Conservation (phyloP, 495 filamentous ascomycete genomes). For the Hypoxylon fragiforme region DNA sequence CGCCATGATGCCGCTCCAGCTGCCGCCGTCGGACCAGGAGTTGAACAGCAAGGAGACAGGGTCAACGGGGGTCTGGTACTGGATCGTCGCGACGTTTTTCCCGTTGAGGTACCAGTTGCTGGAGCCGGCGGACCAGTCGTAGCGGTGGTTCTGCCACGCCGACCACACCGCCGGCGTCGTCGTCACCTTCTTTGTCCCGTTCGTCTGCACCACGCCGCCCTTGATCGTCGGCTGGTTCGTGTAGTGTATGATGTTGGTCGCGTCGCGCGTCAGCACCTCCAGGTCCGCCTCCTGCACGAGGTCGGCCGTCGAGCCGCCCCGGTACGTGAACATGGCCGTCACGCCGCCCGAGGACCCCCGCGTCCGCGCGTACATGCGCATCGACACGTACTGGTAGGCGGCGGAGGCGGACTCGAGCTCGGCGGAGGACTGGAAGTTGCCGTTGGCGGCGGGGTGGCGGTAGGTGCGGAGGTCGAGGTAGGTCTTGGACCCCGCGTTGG, state of each 20-base stretch:
- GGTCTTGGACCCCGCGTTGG: constrained; percentile 41
- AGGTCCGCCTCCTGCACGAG: constrained; percentile 72
- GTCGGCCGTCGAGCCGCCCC: constrained; percentile 35
- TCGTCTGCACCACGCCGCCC: constrained; percentile 46
- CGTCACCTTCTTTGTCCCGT: constrained; percentile 45
- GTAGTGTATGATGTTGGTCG: constrained; percentile 60
- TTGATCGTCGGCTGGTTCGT: constrained; percentile 68
- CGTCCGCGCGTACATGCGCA: constrained; percentile 63
- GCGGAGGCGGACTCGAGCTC: constrained; percentile 60
- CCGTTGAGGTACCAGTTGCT: constrained; percentile 71
- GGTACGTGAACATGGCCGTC: constrained; percentile 72
- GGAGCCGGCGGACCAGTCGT: constrained; percentile 66
- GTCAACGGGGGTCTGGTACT: constrained; percentile 61
- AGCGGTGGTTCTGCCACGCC: constrained; percentile 66
- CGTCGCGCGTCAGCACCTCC: constrained; percentile 68
- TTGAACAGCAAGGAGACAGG: constrained; percentile 66
- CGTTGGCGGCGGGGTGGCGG: constrained; percentile 43
- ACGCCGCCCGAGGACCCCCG: constrained; percentile 59
- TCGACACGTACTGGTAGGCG: constrained; percentile 60
- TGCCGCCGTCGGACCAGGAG: constrained; percentile 74
- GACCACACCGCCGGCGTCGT: constrained; percentile 57
- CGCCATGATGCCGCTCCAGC: constrained; percentile 73
- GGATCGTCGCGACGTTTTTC: constrained; percentile 55
- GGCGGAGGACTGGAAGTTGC: constrained; percentile 48
- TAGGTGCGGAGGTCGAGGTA: constrained; percentile 56